Evolutionary conservation across 2,329 filamentous ascomycete species (phyloP), one percentile per base, ranked within the genome.

Genomic region (Epichloe baconii): DNA sequence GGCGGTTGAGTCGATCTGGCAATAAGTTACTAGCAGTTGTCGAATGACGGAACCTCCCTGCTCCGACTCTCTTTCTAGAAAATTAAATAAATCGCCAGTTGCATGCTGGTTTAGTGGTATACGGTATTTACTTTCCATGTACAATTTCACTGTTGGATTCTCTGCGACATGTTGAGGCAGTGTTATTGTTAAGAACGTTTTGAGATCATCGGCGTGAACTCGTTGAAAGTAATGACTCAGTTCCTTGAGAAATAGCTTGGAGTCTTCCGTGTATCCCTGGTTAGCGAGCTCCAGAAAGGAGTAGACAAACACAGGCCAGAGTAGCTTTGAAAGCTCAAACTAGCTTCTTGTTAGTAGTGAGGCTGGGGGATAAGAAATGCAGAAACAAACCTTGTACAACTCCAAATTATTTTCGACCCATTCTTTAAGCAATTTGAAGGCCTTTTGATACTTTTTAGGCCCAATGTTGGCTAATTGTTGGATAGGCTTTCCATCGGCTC

Each of bases 221-320:
- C 78, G 78, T 58, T 89, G 81, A 60, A 97, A 97, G 50, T 82
- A 66, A 2, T 66, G 61, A 50, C 81, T 82, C 61, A 87, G 82
- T 4, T 77, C 73, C 31, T 79, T 76, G 54, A 94, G 82, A 62
- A 95, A 91, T 2, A 76, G 71, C 57, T 86, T 82, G 14, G 83
- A 82, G 53, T 95, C 88, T 40, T 79, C 78, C 1, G 78, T 71
- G 58, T 85, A 89, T 56, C 81, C 82, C 53, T 88, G 80, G 36
- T 75, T 75, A 31, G 94, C 78, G 51, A 97, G 78, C 52, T 88
- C 83, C 26, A 98, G 73, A 63, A 86, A 96, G 0, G 88, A 93
- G 67, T 98, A 95, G 48, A 97, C 86, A 62, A 96, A 97, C 0
- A 94, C 72, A 0, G 93, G 93, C 89, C 93, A 98, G 15, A 95